Conservation (phyloP, 768 basidiomycete genomes). For the Daedaleopsis nitida region DNA sequence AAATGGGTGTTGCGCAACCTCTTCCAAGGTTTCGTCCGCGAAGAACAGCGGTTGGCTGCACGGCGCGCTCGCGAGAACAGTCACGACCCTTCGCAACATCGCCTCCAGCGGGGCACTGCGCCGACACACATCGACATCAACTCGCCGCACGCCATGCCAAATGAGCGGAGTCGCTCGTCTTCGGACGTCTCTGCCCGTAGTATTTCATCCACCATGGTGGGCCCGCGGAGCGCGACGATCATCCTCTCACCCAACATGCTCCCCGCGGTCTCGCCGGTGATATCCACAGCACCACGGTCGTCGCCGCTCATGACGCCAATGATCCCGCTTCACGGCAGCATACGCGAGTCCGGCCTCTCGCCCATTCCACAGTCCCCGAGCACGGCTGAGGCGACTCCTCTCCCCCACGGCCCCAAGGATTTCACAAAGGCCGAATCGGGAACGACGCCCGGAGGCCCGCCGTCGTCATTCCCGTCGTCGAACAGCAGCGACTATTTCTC, state of each 20-base stretch:
- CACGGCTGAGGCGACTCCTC: slow-evolving; percentile 20
- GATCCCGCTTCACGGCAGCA: slow-evolving; percentile 41
- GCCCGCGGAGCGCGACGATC: slow-evolving; percentile 45
- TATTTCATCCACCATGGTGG: slow-evolving; percentile 4
- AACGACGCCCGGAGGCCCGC: not conserved
- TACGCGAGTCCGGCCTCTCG: slow-evolving; percentile 27
- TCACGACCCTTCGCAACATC: slow-evolving; percentile 23
- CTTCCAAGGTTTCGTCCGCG: slow-evolving; percentile 75
- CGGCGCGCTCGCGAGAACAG: slow-evolving; percentile 24
- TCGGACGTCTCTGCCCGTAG: slow-evolving; percentile 28
- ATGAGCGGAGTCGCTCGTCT: slow-evolving; percentile 28
- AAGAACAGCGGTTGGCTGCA: slow-evolving; percentile 51
- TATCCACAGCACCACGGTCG: slow-evolving; percentile 44
- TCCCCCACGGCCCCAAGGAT: slow-evolving; percentile 14
- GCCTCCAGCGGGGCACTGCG: slow-evolving; percentile 27
- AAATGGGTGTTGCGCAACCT: slow-evolving; percentile 90
- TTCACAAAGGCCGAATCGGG: not conserved
- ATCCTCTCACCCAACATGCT: slow-evolving; percentile 66
- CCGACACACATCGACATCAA: slow-evolving; percentile 31
- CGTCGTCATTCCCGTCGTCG: slow-evolving; percentile 3
- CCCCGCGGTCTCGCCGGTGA: slow-evolving; percentile 58
- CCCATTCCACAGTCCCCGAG: slow-evolving; percentile 31
- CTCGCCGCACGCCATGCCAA: slow-evolving; percentile 12
- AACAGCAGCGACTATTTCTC: slow-evolving; percentile 54
- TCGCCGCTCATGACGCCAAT: slow-evolving; percentile 63